A percentile compares a stretch with the other conserved stretches of the same genome.
These are phyloP conservation scores for Cinchona pubescens DNA, from an alignment of 257 asterid species.

Conservation along the genomic window DNA sequence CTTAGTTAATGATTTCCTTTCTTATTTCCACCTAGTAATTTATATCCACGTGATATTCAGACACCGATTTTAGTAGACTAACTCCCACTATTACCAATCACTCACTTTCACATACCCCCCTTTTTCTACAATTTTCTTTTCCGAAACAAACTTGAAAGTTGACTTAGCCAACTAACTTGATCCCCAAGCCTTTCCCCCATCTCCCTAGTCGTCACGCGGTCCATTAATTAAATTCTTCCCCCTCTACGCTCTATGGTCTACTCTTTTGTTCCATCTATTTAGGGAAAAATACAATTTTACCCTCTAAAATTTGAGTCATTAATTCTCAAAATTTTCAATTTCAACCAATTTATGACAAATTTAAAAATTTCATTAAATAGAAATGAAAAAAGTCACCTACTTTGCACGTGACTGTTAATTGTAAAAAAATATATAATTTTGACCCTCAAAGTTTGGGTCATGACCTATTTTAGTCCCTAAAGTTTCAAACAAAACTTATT, in stretches of 20 bases:
- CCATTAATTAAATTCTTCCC: constrained; percentile 5
- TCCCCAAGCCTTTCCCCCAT: constrained; percentile 5
- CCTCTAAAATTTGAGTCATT: too few species aligned
- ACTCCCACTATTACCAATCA: neutral
- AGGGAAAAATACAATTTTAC: too few species aligned
- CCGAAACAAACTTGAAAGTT: constrained; percentile 10
- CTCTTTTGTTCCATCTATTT: neutral
- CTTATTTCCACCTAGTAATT: constrained; percentile 12
- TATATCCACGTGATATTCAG: neutral
- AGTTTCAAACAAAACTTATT: too few species aligned
- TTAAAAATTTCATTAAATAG: too few species aligned
- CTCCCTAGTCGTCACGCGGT: constrained; percentile 20
- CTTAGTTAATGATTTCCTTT: neutral
- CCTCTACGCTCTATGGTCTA: neutral
- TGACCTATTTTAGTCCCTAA: too few species aligned
- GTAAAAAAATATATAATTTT: too few species aligned
- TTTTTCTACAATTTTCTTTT: constrained; percentile 2
- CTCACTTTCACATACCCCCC: neutral
- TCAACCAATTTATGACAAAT: too few species aligned
- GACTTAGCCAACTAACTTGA: constrained; percentile 38
- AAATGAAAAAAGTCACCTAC: too few species aligned
- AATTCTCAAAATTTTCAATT: too few species aligned
- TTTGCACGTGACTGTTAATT: too few species aligned
- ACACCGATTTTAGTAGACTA: neutral
- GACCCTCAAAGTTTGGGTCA: too few species aligned